Percentiles rank a stretch among this genome's conserved stretches.
Evolutionary conservation across 176 grass and related monocot genomes (phyloP).

Genomic region (Triticum timopheevii): DNA sequence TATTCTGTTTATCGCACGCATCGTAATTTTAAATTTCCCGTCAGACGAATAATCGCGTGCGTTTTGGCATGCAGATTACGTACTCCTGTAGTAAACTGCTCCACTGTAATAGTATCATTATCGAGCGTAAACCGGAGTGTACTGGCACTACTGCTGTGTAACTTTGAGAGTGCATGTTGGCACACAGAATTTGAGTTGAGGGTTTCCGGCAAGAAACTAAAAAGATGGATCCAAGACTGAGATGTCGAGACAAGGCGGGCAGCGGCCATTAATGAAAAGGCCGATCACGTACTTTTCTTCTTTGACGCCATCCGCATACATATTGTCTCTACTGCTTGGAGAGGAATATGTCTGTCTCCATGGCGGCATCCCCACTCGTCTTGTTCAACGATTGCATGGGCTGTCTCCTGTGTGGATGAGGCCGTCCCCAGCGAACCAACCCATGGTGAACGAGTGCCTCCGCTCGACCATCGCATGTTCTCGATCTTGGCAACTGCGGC

Average conservation of each 20-base stretch:
- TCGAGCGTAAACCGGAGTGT: no score
- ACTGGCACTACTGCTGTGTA: no score
- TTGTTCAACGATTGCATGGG: not conserved
- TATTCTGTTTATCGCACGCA: not conserved
- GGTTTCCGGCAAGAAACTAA: not conserved
- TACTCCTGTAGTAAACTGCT: no score
- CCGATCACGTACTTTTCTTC: not conserved
- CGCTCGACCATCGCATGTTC: not conserved
- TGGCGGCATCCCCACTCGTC: not conserved
- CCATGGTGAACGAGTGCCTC: not conserved
- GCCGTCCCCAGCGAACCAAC: not conserved
- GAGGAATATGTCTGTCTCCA: not conserved
- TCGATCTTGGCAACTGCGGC: not conserved
- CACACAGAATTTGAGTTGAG: not conserved
- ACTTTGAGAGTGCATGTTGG: not conserved
- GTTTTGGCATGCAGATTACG: not conserved
- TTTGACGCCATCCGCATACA: not conserved
- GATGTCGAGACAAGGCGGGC: not conserved
- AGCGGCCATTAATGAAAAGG: not conserved
- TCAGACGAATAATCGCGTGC: not conserved
- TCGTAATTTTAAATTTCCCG: not conserved
- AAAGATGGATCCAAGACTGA: not conserved
- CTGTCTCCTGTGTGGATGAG: not conserved
- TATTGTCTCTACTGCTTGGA: constrained; percentile 23
- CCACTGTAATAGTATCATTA: no score